Evolutionary conservation across 2,329 filamentous ascomycete genomes (phyloP).

Genomic region (Endothia cerciana): DNA sequence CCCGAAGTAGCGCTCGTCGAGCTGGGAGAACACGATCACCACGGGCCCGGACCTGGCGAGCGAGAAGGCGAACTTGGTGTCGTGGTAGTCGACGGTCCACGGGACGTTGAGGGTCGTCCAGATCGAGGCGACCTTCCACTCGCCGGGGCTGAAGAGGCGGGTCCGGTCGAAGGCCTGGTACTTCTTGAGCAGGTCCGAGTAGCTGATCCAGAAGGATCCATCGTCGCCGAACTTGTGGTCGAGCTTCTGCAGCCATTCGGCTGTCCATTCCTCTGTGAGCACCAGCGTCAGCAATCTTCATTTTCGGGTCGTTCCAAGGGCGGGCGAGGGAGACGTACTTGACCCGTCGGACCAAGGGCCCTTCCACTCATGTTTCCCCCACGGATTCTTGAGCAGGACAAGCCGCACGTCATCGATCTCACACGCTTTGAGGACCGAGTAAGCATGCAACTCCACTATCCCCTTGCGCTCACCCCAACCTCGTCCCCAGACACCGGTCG

Average conservation of each 20-base stretch:
- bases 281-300: neutral
- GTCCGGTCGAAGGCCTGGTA: conserved; percentile 66
- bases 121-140: conserved; percentile 61
- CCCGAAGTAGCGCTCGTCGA: conserved; percentile 65
- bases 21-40: conserved; percentile 63
- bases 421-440: conserved; percentile 63
- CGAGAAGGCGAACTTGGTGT: conserved; percentile 62
- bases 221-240: conserved; percentile 64
- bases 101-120: conserved; percentile 67
- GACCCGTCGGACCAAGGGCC: conserved; percentile 53
- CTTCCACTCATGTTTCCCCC: conserved; percentile 66
- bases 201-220: conserved; percentile 67
- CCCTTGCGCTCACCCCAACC: conserved; percentile 65
- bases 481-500: conserved; percentile 64
- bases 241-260: conserved; percentile 60
- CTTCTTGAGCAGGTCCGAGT: conserved; percentile 64
- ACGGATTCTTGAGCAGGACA: conserved; percentile 57
- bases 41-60: conserved; percentile 60
- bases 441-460: conserved; percentile 62
- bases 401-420: conserved; percentile 55
- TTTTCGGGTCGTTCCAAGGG: conserved; percentile 32
- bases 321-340: conserved; percentile 4
- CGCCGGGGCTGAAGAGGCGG: conserved; percentile 58
- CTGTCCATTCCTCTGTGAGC: conserved; percentile 58
- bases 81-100: conserved; percentile 64